These are phyloP conservation scores for Silene uniflora DNA, from an alignment of 148 eudicot genomes.

Conservation along the genomic window DNA sequence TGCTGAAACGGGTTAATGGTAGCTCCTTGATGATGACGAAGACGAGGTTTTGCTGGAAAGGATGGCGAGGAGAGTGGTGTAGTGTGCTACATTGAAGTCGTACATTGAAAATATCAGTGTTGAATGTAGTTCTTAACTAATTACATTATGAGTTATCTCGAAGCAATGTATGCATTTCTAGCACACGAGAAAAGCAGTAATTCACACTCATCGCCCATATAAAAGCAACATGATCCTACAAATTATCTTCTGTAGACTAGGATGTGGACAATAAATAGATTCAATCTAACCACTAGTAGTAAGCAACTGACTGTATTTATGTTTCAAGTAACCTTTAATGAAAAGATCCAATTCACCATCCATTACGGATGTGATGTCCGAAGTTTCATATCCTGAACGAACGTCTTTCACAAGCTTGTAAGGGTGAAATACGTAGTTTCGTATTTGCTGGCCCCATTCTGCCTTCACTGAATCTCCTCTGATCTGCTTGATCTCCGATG, in stretches of 20 bases:
- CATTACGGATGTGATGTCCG: constrained; percentile 86
- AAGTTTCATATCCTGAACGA: constrained; percentile 68
- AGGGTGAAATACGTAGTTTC: constrained; percentile 94
- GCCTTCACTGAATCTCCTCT: constrained; percentile 95
- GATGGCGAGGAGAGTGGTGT: no score
- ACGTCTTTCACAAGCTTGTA: constrained; percentile 98
- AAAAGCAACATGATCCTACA: neutral
- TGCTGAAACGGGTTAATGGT: no score
- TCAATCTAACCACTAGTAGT: constrained; percentile 22
- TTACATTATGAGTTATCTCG: no score
- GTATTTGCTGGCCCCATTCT: constrained; percentile 96
- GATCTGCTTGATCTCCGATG: constrained; percentile 89
- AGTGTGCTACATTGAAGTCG: no score
- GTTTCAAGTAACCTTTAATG: constrained; percentile 72
- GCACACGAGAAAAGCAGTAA: no score
- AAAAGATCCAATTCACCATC: constrained; percentile 92
- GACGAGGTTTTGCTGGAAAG: no score
- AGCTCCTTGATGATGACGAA: no score
- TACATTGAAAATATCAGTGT: no score
- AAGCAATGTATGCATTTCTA: no score
- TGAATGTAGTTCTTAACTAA: no score
- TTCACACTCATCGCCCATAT: no score
- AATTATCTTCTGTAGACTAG: neutral
- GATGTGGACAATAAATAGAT: neutral
- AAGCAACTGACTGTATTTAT: constrained; percentile 53